Base-by-base conservation (phyloP, 2,329 filamentous ascomycete genomes). In the Pyricularia pennisetigena region DNA sequence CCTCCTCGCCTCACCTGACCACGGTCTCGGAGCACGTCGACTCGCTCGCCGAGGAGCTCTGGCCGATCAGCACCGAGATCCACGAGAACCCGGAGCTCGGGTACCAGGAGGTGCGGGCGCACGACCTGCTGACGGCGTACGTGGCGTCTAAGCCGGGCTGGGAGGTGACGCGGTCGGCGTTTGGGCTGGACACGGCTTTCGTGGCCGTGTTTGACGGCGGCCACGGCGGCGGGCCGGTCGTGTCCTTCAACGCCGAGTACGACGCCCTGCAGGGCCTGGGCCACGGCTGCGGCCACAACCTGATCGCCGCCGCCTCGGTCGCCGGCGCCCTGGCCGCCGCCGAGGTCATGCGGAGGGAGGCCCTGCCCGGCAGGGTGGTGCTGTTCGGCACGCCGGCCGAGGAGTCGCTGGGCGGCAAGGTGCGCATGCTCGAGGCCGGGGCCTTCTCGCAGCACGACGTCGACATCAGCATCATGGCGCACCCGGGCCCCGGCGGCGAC, bases 351-450 rank as follows among this genome's bases (percentile, higher is more conserved):
- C 78, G 76, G 26, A 72, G 76, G 12, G 76, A 80, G 57, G 70
- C 74, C 1, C 74, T 86, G 2, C 72, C 78, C 0, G 83, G 83
- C 6, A 80, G 79, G 66, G 74, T 83, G 32, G 75, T 81, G 10
- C 73, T 85, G 32, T 79, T 84, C 54, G 84, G 84, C n/a, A 86
- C 84, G 0, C 84, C 84, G 0, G 84, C 82, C 3, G 83, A 86
- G 72, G 83, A 86, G 74, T 80, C 81, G 71, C 4, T 23, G 1
- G 80, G 81, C 3, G 82, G 82, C 29, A 86, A 85, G 72, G 79
- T 84, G 67, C 80, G 76, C n/a, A 74, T 82, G 0, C 74, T 83
- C 24, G 67, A 81, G 20, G 79, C 78, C 14, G 81, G 81, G 10
- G 82, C 81, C 1, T 84, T 82, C 69, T 71, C 74, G 3, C 77